A percentile compares a stretch with the other conserved stretches of the same genome.
Evolutionary conservation across 768 basidiomycete genomes (phyloP).

Genomic region (Inosperma sp.): DNA sequence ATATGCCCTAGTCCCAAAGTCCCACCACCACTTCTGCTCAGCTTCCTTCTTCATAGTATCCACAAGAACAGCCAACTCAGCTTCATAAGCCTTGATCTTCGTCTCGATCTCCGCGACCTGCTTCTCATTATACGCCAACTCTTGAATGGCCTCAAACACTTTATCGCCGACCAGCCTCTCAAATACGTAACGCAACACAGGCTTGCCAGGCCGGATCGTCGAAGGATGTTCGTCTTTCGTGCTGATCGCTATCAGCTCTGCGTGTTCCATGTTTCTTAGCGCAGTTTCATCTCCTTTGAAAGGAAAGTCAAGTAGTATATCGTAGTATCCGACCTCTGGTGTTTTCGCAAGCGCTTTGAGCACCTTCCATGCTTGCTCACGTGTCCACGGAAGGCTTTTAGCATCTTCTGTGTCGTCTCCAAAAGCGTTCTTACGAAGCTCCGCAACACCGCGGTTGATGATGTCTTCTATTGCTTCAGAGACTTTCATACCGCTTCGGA

Average conservation of each 20-base stretch:
- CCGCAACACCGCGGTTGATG: slow-evolving; percentile 68
- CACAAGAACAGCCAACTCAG: slow-evolving; percentile 65
- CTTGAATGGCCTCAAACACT: slow-evolving; percentile 73
- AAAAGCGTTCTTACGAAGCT: slow-evolving; percentile 87
- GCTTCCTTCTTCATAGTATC: slow-evolving; percentile 54
- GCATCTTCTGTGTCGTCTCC: slow-evolving; percentile 90
- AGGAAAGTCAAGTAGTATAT: slow-evolving; percentile 74
- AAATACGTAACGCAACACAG: slow-evolving; percentile 84
- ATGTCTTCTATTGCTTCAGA: slow-evolving; percentile 90
- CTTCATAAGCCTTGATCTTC: slow-evolving; percentile 67
- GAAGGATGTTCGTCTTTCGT: slow-evolving; percentile 81
- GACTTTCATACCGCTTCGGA: slow-evolving; percentile 65
- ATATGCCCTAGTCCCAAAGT: slow-evolving; percentile 46
- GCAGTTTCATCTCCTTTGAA: slow-evolving; percentile 89
- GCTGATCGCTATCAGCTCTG: slow-evolving; percentile 78
- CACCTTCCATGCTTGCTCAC: slow-evolving; percentile 85
- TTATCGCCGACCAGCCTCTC: slow-evolving; percentile 72
- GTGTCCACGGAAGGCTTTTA: slow-evolving; percentile 75
- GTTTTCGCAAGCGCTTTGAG: slow-evolving; percentile 66
- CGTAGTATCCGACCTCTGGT: slow-evolving; percentile 77
- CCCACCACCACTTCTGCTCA: slow-evolving; percentile 32
- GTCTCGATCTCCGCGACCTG: slow-evolving; percentile 54
- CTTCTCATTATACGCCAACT: slow-evolving; percentile 75
- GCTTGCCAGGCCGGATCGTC: slow-evolving; percentile 83
- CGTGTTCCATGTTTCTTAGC: slow-evolving; percentile 81